Evolutionary conservation across 225 moss, liverwort and hornwort species (phyloP).

Genomic region (Bryoerythrophyllum caledonicum): DNA sequence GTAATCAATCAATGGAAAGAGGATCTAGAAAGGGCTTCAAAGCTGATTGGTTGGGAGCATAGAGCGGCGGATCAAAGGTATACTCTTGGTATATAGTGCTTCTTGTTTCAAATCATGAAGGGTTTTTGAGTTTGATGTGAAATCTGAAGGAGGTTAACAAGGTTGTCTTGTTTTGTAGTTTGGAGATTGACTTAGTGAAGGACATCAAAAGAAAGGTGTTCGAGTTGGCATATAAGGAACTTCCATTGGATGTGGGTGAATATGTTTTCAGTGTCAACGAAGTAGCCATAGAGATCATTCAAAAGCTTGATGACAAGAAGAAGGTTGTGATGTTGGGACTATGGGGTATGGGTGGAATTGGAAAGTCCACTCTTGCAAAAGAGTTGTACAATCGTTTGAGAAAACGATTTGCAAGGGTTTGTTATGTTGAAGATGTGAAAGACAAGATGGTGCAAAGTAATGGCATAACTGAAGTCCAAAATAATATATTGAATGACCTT

Average conservation of each 20-base stretch:
- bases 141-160: background rate
- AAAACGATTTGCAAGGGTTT: too few species aligned
- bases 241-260: background rate
- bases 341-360: too few species aligned
- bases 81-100: rapidly evolving
- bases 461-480: too few species aligned
- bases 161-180: background rate
- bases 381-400: too few species aligned
- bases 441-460: too few species aligned
- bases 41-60: background rate
- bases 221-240: background rate
- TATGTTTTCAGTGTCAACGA: background rate
- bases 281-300: background rate
- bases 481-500: too few species aligned
- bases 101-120: background rate
- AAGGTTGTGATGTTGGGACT: background rate
- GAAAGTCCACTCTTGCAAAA: too few species aligned
- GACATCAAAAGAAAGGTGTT: background rate
- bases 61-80: background rate
- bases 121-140: too few species aligned
- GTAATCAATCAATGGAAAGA: background rate
- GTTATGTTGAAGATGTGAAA: too few species aligned
- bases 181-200: background rate
- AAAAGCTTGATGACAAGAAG: background rate
- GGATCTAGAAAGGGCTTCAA: background rate